Evolutionary conservation across 2,329 filamentous ascomycete species (phyloP), one percentile per base, ranked within the genome.

Genomic region (Dactylellina cionopaga): DNA sequence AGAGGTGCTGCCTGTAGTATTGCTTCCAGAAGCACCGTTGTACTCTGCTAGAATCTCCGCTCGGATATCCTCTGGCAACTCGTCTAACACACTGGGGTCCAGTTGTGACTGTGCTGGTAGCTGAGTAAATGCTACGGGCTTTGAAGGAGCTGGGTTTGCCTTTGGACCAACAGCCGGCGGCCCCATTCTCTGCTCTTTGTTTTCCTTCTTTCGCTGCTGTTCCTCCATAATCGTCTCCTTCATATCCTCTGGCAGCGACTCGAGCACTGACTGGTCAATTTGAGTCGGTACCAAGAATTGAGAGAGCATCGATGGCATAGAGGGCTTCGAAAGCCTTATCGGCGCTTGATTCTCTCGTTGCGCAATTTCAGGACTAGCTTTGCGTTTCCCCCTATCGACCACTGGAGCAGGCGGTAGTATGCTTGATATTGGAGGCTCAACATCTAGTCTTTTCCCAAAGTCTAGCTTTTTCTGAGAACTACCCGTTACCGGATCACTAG

Each of bases 211-310:
- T 54, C 39, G 74, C 33, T 78, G 79, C 65, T 81, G 83, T 77
- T 90, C 89, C 6, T 85, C 85, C 73, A 90, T 84, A 7, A 98
- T 84, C 77, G 87, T 91, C 29, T 87, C 88, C 70, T 92, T 86
- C 74, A 98, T 96, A 78, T 96, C 92, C 29, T 84, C 84, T 0
- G 94, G 94, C 2, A 99, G 84, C 77, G 96, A 92, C 1, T 90
- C 90, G 2, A 98, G 81, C 0, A 96, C 89, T n/a, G 85, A 83
- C 0, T 90, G 88, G 78, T 99, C 95, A 1, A 91, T 86, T 75
- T 96, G 91, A 0, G 86, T 86, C 0, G 95, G 95, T 76, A 99
- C 84, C 47, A 98, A 87, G 77, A 99, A 99, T 77, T 99, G 95
- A 0, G 94, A 96, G 1, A 94, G 92, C 2, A 88, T 84, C 2